Percentiles rank a stretch among this genome's conserved stretches.
Conservation (phyloP, 129 eudicot species). For the Chrysanthemum makinoi region DNA sequence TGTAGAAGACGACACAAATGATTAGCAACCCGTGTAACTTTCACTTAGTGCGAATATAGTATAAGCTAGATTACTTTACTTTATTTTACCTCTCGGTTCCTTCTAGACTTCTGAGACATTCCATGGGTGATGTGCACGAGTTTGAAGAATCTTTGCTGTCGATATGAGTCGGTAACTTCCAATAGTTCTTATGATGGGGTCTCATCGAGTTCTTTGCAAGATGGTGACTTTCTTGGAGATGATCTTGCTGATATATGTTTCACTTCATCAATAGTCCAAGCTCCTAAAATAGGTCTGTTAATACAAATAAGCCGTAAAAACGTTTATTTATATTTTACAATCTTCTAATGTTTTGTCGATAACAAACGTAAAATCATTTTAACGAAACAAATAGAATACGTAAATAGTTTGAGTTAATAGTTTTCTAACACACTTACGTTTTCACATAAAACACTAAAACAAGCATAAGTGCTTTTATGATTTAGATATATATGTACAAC, state of each 20-base stretch:
- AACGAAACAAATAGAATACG: too few species aligned
- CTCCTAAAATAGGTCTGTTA: slow-evolving; percentile 66
- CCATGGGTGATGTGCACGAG: slow-evolving; percentile 29
- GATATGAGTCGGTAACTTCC: slow-evolving; percentile 71
- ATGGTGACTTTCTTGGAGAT: slow-evolving; percentile 49
- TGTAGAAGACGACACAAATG: slow-evolving; percentile 21
- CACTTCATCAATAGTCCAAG: slow-evolving; percentile 46
- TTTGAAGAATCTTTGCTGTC: slow-evolving; percentile 33
- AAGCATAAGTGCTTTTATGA: too few species aligned
- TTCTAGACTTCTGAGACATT: slow-evolving; percentile 29
- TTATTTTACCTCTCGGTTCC: slow-evolving; percentile 29
- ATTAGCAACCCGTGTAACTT: slow-evolving; percentile 12
- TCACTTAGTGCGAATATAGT: slow-evolving; percentile 6
- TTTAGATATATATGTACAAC: too few species aligned
- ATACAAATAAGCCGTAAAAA: too few species aligned
- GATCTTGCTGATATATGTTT: slow-evolving; percentile 44
- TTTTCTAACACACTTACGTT: too few species aligned
- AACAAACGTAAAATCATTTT: too few species aligned
- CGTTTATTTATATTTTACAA: too few species aligned
- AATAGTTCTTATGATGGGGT: slow-evolving; percentile 59
- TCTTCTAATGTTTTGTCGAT: too few species aligned
- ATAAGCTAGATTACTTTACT: background rate
- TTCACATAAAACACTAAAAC: too few species aligned
- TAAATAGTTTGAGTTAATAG: too few species aligned
- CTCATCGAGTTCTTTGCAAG: slow-evolving; percentile 46